Evolutionary conservation across 2,329 filamentous ascomycete genomes (phyloP).

Genomic region (Diplodia mutila): DNA sequence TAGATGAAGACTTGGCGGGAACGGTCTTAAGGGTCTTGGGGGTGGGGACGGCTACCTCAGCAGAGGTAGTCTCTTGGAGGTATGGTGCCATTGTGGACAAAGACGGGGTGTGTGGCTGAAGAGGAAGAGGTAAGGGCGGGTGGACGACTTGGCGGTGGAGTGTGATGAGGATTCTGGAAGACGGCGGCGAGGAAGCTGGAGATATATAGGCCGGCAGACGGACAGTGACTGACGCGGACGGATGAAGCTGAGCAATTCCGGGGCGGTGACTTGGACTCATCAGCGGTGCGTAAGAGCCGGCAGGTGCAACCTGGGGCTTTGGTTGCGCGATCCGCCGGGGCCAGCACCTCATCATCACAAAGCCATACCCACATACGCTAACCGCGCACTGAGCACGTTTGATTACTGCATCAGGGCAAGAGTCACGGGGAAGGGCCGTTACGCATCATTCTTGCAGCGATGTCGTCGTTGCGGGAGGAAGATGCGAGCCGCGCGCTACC

Average conservation of each 20-base stretch:
- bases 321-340: constrained; percentile 26
- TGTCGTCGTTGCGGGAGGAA: constrained; percentile 17
- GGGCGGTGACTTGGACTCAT: background rate
- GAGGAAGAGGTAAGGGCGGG: background rate
- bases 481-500: background rate
- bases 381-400: constrained; percentile 1
- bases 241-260: background rate
- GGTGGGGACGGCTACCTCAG: background rate
- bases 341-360: constrained; percentile 27
- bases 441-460: constrained; percentile 16
- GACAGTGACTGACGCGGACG: background rate
- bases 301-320: constrained; percentile 8
- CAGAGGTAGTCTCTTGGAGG: background rate
- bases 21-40: constrained; percentile 19
- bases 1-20: constrained; percentile 31
- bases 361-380: constrained; percentile 27
- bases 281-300: constrained; percentile 1
- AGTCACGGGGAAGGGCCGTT: constrained; percentile 8
- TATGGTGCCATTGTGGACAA: constrained; percentile 27
- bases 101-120: background rate
- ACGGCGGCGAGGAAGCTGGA: background rate
- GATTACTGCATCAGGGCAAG: constrained; percentile 24
- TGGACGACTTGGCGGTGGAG: background rate
- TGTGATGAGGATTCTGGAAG: constrained; percentile 16
- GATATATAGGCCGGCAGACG: constrained; percentile 7